Base-by-base conservation (phyloP, 352 stramenopile genomes). In the Phytophthora aleatoria region DNA sequence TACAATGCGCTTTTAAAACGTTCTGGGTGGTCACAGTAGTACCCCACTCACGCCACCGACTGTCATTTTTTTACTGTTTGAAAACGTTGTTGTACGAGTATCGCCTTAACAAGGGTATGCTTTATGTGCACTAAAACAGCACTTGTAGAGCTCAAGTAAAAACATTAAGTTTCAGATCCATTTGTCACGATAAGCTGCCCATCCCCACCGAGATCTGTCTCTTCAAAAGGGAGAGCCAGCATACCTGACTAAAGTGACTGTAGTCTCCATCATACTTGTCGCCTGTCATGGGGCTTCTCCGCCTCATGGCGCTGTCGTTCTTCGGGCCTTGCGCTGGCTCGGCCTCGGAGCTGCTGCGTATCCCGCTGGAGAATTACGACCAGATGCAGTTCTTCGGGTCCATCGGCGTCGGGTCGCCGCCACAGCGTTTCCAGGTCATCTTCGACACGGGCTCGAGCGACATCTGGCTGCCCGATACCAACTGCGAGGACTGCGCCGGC, bases 401-500 rank as follows among this genome's bases (percentile, higher is more conserved):
- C 28, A 76, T 92, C 26, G 68, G 69, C 49, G 67, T 92, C 15
- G 84, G 84, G 41, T 77, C 84, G 28, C 84, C 84, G 27, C 74
- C 80, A 10, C 81, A 91, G 49, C 57, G 71, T 11, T 90, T 92
- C 55, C 73, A 73, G 36, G 80, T 92, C 51, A 90, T 91, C 71
- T 92, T 92, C 57, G 84, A 92, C 69, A 92, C 84, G 8, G 84
- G 84, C 28, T 91, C 82, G 1, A 89, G 76, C 57, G 83, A 91
- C 57, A 71, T 89, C 12, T 91, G 83, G 83, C 54, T 91, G 3
- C 77, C 81, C 2, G 74, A 76, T 12, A 57, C 57, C 4, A 26
- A 54, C 10, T 91, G 83, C 47, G 52, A 30, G 2, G 70, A 74
- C 31, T 91, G 83, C 50, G 72, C 81, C 5, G 75, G 74, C 38